Conservation (phyloP, 2,329 filamentous ascomycete species). For the Dryadomyces quercivorus region DNA sequence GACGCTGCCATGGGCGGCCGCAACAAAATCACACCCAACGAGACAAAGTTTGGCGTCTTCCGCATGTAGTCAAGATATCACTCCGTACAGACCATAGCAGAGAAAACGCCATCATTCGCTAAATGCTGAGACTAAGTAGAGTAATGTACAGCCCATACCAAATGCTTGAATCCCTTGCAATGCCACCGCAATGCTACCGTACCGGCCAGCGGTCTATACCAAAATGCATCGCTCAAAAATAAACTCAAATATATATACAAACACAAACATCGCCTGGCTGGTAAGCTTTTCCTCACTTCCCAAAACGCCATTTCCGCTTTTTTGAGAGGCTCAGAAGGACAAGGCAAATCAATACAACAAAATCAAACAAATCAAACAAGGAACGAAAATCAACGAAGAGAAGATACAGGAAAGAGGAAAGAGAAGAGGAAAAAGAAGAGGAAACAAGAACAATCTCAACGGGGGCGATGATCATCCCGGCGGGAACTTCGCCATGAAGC, state of each 20-base stretch:
- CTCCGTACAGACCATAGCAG: neutral
- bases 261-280: neutral
- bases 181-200: too few relatives aligned
- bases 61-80: slow-evolving; percentile 52
- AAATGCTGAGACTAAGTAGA: too few relatives aligned
- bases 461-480: neutral
- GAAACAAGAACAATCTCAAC: too few relatives aligned
- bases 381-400: neutral
- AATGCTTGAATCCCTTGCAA: neutral
- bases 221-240: neutral
- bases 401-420: too few relatives aligned
- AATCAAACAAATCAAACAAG: neutral
- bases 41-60: slow-evolving; percentile 68
- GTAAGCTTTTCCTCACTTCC: too few relatives aligned
- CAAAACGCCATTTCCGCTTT: too few relatives aligned
- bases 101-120: too few relatives aligned
- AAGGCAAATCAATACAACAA: too few relatives aligned
- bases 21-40: slow-evolving; percentile 46
- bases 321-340: too few relatives aligned
- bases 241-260: neutral
- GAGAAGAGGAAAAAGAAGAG: too few relatives aligned
- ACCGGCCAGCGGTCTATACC: neutral
- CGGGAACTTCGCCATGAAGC: slow-evolving; percentile 7
- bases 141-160: too few relatives aligned
- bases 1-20: slow-evolving; percentile 58